Base-by-base conservation (phyloP, 2,329 filamentous ascomycete genomes). In the Microsporum canis region DNA sequence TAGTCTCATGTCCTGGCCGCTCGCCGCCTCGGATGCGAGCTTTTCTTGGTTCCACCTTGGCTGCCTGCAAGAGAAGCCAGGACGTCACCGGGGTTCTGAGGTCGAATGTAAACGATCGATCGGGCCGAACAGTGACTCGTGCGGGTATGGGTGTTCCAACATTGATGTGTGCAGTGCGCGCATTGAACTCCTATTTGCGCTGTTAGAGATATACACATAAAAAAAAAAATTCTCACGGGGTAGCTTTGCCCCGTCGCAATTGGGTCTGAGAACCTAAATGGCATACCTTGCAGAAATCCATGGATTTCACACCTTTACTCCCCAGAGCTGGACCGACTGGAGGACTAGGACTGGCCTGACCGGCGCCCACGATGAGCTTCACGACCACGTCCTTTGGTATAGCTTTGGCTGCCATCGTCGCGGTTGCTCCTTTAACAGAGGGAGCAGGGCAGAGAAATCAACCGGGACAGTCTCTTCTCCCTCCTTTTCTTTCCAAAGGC, bases 281-380 rank as follows among this genome's bases (percentile, higher is more conserved):
- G 31, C 41, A 61, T 73, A 95, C 92, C 83, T 97, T 97, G 85
- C 94, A 97, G 75, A 97, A 99, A 77, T 99, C 94, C 87, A 99
- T 99, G 62, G 89, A 95, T 80, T 99, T 99, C 65, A 99, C 88
- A 80, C 94, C 94, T 80, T 96, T 97, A 75, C 87, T 92, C 78
- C 94, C 94, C 66, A 99, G 83, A 60, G 94, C 94, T 62, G 94
- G 94, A 80, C 94, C 94, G 70, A 99, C 91, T 3, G 94, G 94
- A 38, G 94, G 94, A 77, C 91, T 95, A 34, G 94, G 94, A 70
- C 87, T 92, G 63, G 94, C 94, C 76, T 96, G 90, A 31, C 94
- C 94, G 61, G 94, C 94, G 69, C 92, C 94, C 64, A 99, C 94
- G 67, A 99, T 95, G 75, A 99, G 84, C 80, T 97, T 99, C 73